phyloP scores from a whole-genome alignment of 2,329 filamentous ascomycete species.

The Epichloe scottii region DNA sequence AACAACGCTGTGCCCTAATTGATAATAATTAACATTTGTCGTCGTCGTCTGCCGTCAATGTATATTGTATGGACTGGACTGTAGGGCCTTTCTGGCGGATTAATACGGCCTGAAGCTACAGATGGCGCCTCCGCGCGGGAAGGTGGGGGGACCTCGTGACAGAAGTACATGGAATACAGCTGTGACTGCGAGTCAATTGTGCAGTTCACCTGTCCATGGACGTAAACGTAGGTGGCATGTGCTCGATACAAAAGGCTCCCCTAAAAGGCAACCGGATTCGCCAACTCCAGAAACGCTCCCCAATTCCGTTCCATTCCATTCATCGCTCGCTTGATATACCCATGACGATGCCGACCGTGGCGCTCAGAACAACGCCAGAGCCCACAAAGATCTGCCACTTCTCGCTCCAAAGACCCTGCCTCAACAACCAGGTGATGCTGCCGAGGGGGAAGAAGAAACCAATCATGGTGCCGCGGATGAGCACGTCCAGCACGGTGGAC shows the following conservation, averaged over 20 bases:
- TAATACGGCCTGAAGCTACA: no score
- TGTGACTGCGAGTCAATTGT: not conserved
- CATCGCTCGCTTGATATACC: constrained; percentile 25
- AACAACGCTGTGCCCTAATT: no score
- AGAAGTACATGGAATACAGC: no score
- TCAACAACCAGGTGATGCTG: constrained; percentile 69
- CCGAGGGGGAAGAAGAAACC: constrained; percentile 94
- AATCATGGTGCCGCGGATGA: constrained; percentile 77
- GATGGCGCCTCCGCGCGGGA: no score
- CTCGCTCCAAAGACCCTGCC: constrained; percentile 76
- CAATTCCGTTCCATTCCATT: not conserved
- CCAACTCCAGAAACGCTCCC: not conserved
- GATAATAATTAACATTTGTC: no score
- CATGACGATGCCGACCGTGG: constrained; percentile 60
- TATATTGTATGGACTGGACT: no score
- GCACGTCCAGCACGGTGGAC: constrained; percentile 56
- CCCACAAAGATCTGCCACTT: constrained; percentile 78
- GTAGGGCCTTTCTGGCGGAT: no score
- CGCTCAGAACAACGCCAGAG: constrained; percentile 69
- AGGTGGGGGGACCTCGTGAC: no score
- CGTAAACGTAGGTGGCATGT: not conserved
- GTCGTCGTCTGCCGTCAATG: no score
- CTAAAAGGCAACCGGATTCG: no score
- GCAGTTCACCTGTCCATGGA: not conserved
- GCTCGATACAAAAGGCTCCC: not conserved